Percentiles rank a stretch among this genome's conserved stretches.
Conservation (phyloP, 164 flowering plant genomes). For the Platanus orientalis region DNA sequence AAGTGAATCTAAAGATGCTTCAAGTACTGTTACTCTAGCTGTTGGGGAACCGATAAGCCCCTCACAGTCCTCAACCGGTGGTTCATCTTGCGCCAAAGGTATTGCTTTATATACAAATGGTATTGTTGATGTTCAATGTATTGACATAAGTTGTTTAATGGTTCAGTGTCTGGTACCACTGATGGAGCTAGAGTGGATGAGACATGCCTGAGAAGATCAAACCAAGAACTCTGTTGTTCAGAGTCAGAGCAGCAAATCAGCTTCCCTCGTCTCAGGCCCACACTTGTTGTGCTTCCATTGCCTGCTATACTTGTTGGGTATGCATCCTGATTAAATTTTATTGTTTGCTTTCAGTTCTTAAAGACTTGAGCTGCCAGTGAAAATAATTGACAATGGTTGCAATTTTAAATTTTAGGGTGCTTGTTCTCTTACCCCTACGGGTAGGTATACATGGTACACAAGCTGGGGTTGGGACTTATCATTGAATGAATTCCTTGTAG, state of each 20-base stretch:
- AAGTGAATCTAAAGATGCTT: constrained; percentile 70
- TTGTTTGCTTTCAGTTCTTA: background rate
- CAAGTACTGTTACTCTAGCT: constrained; percentile 37
- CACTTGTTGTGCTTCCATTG: constrained; percentile 64
- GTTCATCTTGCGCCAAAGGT: constrained; percentile 64
- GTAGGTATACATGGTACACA: background rate
- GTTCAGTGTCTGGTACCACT: constrained; percentile 21
- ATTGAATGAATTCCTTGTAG: background rate
- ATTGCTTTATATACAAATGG: constrained; percentile 5
- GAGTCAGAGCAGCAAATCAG: constrained; percentile 60
- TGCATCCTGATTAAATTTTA: constrained; percentile 8
- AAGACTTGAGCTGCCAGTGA: background rate
- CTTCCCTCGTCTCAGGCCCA: constrained; percentile 49
- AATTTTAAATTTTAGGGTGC: background rate
- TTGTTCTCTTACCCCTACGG: background rate
- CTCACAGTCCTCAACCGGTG: constrained; percentile 50
- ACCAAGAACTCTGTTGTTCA: constrained; percentile 43
- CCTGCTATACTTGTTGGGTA: constrained; percentile 99
- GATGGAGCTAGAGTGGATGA: constrained; percentile 69
- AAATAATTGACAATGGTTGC: background rate
- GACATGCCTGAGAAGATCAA: constrained; percentile 48
- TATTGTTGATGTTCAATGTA: background rate
- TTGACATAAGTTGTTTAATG: constrained; percentile 2
- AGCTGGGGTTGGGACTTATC: background rate
- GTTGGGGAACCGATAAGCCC: constrained; percentile 75